These are phyloP conservation scores for Aureobasidium sp. DNA, from an alignment of 2,329 filamentous ascomycete genomes.

Conservation along the genomic window DNA sequence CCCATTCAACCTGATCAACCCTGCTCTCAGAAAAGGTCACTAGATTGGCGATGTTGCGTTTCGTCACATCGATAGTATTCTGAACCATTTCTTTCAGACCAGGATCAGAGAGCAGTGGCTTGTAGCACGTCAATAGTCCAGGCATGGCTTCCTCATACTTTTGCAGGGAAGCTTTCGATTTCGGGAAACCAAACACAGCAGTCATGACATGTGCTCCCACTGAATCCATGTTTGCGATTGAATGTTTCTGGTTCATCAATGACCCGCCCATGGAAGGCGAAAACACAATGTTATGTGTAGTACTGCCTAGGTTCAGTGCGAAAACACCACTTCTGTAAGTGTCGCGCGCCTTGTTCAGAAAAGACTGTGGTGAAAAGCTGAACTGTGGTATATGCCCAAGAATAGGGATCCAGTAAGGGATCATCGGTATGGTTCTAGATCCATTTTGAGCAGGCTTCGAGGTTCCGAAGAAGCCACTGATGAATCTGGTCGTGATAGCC, in stretches of 20 bases:
- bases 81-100: conserved; percentile 35
- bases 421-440: conserved; percentile 33
- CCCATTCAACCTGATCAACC: conserved; percentile 56
- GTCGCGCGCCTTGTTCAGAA: conserved; percentile 34
- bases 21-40: conserved; percentile 50
- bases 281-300: conserved; percentile 42
- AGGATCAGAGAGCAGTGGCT: conserved; percentile 39
- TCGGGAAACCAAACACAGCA: conserved; percentile 34
- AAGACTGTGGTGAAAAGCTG: conserved; percentile 35
- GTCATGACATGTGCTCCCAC: conserved; percentile 21
- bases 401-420: conserved; percentile 53
- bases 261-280: conserved; percentile 38
- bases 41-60: conserved; percentile 43
- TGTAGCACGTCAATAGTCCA: conserved; percentile 25
- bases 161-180: conserved; percentile 23
- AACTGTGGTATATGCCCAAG: conserved; percentile 47
- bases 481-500: conserved; percentile 11
- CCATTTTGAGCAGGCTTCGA: conserved; percentile 16
- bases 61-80: conserved; percentile 29
- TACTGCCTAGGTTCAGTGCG: conserved; percentile 40
- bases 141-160: conserved; percentile 29
- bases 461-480: conserved; percentile 9
- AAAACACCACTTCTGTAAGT: conserved; percentile 35
- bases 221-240: conserved; percentile 21
- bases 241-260: conserved; percentile 30